phyloP scores from a whole-genome alignment of 169 alveolate species.

The Eimeria necatrix region DNA sequence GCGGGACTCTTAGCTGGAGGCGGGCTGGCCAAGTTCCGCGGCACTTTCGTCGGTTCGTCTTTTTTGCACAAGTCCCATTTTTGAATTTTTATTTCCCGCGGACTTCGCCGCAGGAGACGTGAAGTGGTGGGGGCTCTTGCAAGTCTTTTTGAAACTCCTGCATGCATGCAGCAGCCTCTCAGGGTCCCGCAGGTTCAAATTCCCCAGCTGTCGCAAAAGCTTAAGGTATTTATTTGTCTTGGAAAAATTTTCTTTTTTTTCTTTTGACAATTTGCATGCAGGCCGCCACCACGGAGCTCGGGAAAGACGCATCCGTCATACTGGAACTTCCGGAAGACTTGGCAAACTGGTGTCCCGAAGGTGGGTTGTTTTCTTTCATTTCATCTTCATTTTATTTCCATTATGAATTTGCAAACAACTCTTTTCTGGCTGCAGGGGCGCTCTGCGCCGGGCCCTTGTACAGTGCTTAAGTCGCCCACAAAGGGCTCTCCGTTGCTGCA shows the following conservation, averaged over 20 bases:
- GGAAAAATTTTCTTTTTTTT: not conserved
- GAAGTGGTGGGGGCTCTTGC: not conserved
- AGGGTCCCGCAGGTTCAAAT: constrained; percentile 2
- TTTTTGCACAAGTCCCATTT: not conserved
- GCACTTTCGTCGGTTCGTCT: constrained; percentile 18
- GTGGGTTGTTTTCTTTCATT: not conserved
- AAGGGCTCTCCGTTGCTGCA: not conserved
- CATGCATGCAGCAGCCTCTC: not conserved
- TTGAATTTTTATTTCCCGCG: not conserved
- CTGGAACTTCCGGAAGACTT: constrained; percentile 49
- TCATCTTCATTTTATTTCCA: not conserved
- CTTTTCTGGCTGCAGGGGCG: constrained; percentile 37
- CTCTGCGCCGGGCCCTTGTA: constrained; percentile 76
- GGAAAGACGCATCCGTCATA: constrained; percentile 12
- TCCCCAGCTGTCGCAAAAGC: not conserved
- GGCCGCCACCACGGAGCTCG: constrained; percentile 24
- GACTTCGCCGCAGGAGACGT: not conserved
- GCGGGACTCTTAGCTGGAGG: constrained; percentile 77
- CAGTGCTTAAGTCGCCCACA: not conserved
- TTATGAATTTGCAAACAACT: too few species aligned
- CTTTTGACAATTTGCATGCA: not conserved
- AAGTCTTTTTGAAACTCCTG: not conserved
- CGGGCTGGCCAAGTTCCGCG: constrained; percentile 50
- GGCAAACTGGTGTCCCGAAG: constrained; percentile 74
- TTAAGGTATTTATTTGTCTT: not conserved